Conservation (phyloP, 108 stramenopile genomes). For the Stephanodiscus triporus region DNA sequence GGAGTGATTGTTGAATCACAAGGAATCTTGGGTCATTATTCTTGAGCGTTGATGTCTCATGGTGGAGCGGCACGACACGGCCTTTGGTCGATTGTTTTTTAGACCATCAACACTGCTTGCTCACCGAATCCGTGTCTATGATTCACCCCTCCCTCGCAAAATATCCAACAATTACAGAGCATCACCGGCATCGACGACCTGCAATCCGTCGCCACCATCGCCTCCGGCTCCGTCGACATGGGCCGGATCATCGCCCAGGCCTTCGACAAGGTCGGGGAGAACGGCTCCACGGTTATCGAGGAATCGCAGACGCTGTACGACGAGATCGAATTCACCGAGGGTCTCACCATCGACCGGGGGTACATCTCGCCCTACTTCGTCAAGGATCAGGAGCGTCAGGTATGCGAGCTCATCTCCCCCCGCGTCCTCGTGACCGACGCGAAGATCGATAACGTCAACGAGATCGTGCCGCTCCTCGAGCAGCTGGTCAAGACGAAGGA, state of each 20-base stretch:
- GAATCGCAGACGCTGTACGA: constrained; percentile 94
- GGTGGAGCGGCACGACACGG: too few species aligned
- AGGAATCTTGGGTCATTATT: too few species aligned
- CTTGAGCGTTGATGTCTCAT: neutral
- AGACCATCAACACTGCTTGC: neutral
- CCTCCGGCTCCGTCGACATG: constrained; percentile 90
- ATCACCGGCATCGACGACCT: constrained; percentile 87
- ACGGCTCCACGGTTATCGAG: constrained; percentile 95
- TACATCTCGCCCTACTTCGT: constrained; percentile 98
- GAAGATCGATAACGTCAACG: constrained; percentile 94
- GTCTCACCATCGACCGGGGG: constrained; percentile 96
- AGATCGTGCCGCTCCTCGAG: constrained; percentile 95
- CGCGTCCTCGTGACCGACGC: constrained; percentile 94
- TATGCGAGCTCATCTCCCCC: constrained; percentile 86
- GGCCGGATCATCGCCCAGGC: constrained; percentile 95
- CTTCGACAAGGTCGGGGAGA: constrained; percentile 94
- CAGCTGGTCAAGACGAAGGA: constrained; percentile 96
- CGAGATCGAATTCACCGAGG: constrained; percentile 98
- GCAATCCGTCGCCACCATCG: constrained; percentile 93
- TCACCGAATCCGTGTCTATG: neutral
- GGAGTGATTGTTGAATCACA: too few species aligned
- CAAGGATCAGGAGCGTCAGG: constrained; percentile 96
- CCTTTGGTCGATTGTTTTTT: neutral
- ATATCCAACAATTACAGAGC: constrained; percentile 39
- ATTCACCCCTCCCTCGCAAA: neutral